Base-by-base conservation (phyloP, 2,329 filamentous ascomycete genomes). In the Passalora sequoiae region DNA sequence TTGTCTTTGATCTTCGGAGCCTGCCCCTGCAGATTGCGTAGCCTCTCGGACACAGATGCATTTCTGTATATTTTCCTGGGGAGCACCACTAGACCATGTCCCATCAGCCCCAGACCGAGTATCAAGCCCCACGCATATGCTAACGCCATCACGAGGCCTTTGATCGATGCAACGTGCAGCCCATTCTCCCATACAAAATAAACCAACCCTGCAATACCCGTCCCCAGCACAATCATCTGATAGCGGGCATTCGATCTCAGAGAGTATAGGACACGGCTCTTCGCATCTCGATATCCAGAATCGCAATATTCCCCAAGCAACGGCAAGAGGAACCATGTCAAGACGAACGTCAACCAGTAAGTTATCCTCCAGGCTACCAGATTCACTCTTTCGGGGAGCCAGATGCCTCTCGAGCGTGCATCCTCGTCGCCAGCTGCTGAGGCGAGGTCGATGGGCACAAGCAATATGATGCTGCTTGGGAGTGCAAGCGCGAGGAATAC, bases 401-500 rank as follows among this genome's bases (percentile, higher is more conserved):
- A 96, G 60, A 98, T 86, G 24, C 89, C 92, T 55, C 83, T 78
- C 12, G 79, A 76, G 3, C 49, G 50, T 9, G 46, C 38, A 12
- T 43, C 44, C 9, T 48, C 48, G 17, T 37, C 40, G 44, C 12
- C 75, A 47, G 78, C 80, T 65, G 85, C 80, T 5, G 89, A 95
- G 1, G 91, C 89, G 54, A 98, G 80, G 66, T 98, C 92, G 65
- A 98, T 94, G 4, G 92, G 92, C 5, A 98, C 89, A 16, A 98
- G 78, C 17, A 98, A 74, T 17, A 97, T 80, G 60, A 94, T 91
- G 65, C 86, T 89, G 35, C 88, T 87, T 8, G 92, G 94, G 4
- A 98, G 79, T 61, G 87, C 89, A 56, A 98, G 77, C n/a, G 91
- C 88, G 55, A 98, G 84, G 70, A 98, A 98, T 50, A 98, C 88